These are phyloP conservation scores for Colletotrichum coccodes DNA, from an alignment of 2,329 filamentous ascomycete species.

Conservation along the genomic window DNA sequence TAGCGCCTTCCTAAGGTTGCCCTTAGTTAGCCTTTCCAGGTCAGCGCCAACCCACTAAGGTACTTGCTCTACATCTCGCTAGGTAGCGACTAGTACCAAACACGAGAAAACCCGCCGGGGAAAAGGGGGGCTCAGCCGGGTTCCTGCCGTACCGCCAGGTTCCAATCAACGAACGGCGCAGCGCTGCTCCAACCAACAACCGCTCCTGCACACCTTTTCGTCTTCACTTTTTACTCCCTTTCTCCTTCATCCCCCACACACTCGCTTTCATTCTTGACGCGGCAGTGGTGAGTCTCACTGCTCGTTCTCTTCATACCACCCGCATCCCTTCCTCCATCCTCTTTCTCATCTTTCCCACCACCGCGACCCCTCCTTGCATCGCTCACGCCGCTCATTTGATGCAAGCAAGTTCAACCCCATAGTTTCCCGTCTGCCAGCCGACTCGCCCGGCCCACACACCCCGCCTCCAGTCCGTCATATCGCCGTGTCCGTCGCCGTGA, in stretches of 20 bases:
- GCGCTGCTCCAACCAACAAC: constrained; percentile 10
- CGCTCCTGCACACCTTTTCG: constrained; percentile 1
- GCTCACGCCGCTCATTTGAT: constrained; percentile 6
- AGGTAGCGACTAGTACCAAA: neutral
- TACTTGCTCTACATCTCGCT: neutral
- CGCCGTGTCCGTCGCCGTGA: constrained; percentile 30
- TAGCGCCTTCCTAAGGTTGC: constrained; percentile 9
- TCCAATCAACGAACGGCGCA: constrained; percentile 2
- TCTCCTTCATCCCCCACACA: neutral
- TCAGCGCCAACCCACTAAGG: constrained; percentile 5
- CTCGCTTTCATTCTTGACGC: neutral
- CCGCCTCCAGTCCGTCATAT: constrained; percentile 14
- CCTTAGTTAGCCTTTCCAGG: constrained; percentile 11
- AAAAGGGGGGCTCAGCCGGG: constrained; percentile 9
- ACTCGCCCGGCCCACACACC: constrained; percentile 18
- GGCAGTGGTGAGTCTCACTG: constrained; percentile 3
- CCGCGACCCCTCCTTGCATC: constrained; percentile 1
- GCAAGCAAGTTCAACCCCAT: neutral
- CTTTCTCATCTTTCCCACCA: neutral
- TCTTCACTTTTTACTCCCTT: constrained; percentile 5
- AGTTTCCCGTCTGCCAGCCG: neutral
- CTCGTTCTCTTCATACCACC: neutral
- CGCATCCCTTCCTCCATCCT: neutral
- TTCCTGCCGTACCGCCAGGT: constrained; percentile 4
- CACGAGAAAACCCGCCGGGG: constrained; percentile 1